Conservation (phyloP, 345 rosid genomes). For the Eutrema japonicum region DNA sequence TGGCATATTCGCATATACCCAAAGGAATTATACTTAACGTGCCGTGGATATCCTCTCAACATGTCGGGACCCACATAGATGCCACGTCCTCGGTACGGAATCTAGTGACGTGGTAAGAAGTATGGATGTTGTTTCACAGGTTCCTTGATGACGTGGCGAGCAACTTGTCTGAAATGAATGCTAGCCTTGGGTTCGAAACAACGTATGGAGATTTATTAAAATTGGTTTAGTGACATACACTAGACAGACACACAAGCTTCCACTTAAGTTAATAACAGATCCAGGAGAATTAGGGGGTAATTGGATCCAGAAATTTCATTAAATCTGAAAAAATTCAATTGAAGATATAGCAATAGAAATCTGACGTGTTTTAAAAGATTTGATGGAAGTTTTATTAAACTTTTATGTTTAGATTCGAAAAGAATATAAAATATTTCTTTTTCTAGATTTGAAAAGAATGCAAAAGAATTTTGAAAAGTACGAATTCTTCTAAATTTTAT, state of each 20-base stretch:
- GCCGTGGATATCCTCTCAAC: conserved; percentile 43
- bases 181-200: conserved; percentile 35
- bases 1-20: conserved; percentile 46
- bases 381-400: too few relatives aligned
- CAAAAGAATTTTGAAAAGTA: too few relatives aligned
- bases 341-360: too few relatives aligned
- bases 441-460: too few relatives aligned
- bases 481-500: too few relatives aligned
- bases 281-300: too few relatives aligned
- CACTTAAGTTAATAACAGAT: conserved; percentile 6
- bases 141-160: conserved; percentile 9
- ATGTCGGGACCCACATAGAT: conserved; percentile 32
- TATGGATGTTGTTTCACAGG: conserved; percentile 16
- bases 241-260: conserved; percentile 6
- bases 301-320: too few relatives aligned
- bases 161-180: conserved; percentile 20
- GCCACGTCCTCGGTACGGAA: conserved; percentile 39
- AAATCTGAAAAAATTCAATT: too few relatives aligned
- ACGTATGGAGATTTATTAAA: conserved; percentile 21
- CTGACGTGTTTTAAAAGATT: too few relatives aligned
- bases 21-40: conserved; percentile 43
- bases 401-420: too few relatives aligned
- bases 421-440: too few relatives aligned
- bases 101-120: conserved; percentile 28
- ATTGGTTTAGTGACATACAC: not conserved